Evolutionary conservation across 768 basidiomycete species (phyloP), one percentile per base, ranked within the genome.

Genomic region (Mycena galopus): DNA sequence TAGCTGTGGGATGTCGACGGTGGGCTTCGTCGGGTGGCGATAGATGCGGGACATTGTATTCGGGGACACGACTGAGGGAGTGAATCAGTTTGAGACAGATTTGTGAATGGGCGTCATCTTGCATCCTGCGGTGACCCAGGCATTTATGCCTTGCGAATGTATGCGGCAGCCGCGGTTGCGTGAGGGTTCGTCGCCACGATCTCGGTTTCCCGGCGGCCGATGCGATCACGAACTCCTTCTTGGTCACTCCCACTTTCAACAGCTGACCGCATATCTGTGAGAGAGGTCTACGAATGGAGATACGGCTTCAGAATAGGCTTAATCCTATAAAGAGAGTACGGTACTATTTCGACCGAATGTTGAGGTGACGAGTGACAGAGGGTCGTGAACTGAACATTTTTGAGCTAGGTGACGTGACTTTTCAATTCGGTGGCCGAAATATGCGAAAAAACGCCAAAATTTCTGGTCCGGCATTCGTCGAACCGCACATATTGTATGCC

Each of bases 21-120:
- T 65, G 63, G 63, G 63, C 33, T 53, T 65, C 51, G 63, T 65
- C 63, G 63, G 63, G 63, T 65, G 63, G 51, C 63, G 63, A 65
- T 65, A 65, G 63, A 65, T 65, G 63, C 63, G 63, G 63, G 63
- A 65, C 63, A 65, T 65, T 65, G 63, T 55, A 65, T 65, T 55
- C 63, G 51, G 63, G 53, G 63, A 65, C 63, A 64, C 47, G 47
- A 53, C 33, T 64, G 62, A 64, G 50, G 62, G 50, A 55, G 51
- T 65, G 63, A 21, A 66, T 66, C 39, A 66, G 58, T 44, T 57
- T 66, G 55, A 44, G 51, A 57, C 65, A 44, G 55, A 66, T 57
- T 55, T 66, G 53, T 66, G 39, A 66, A 44, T 57, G 56, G 51
- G 65, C 55, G 19, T 39, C 51, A 65, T 65, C 63, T 65, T 65